phyloP scores from a whole-genome alignment of 2,329 filamentous ascomycete species.

The Cladosporium sphaerospermum region DNA sequence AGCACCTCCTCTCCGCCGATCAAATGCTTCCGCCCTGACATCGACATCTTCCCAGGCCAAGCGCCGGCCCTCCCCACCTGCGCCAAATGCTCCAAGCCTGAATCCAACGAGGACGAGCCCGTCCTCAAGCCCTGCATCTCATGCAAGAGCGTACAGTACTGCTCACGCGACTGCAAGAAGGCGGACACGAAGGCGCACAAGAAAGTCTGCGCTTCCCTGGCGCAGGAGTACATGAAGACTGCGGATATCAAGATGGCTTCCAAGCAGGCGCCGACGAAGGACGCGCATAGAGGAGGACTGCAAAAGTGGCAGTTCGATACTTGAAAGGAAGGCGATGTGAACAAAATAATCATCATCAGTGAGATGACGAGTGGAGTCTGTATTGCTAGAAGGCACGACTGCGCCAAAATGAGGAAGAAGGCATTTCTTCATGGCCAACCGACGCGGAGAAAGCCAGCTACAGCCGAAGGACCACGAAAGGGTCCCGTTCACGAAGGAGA shows the following conservation, averaged over 20 bases:
- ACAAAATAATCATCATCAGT: no score
- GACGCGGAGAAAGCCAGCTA: no score
- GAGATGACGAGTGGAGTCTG: no score
- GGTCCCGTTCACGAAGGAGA: no score
- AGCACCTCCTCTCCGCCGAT: background rate
- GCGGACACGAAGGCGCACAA: constrained; percentile 35
- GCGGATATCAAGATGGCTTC: constrained; percentile 36
- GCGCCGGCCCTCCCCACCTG: constrained; percentile 4
- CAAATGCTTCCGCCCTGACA: no score
- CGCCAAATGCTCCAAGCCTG: constrained; percentile 10
- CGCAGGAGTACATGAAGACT: constrained; percentile 34
- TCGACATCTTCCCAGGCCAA: background rate
- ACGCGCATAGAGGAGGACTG: constrained; percentile 30
- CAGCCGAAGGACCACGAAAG: no score
- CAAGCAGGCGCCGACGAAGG: constrained; percentile 26
- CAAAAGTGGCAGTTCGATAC: constrained; percentile 37
- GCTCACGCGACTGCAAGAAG: constrained; percentile 37
- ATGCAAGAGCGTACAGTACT: constrained; percentile 35
- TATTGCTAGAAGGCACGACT: no score
- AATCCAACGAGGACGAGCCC: background rate
- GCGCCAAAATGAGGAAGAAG: no score
- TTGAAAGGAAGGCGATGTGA: constrained; percentile 10
- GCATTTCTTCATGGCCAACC: no score
- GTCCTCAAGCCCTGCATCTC: constrained; percentile 33
- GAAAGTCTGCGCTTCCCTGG: constrained; percentile 33